These are phyloP conservation scores for Epichloe sibirici DNA, from an alignment of 2,329 filamentous ascomycete species.

Conservation along the genomic window DNA sequence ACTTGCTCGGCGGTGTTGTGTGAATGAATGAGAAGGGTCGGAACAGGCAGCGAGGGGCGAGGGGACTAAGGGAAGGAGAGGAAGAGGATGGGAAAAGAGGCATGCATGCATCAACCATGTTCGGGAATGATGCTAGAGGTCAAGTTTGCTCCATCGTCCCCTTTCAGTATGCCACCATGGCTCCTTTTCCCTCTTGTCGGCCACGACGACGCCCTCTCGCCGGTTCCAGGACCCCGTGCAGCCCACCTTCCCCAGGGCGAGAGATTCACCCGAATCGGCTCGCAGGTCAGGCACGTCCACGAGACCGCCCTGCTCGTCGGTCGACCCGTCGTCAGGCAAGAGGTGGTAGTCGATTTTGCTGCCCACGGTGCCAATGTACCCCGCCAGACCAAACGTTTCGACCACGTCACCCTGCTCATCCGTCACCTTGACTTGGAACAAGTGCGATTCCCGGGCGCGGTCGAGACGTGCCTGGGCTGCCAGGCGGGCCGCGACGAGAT, in stretches of 20 bases:
- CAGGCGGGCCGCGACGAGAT: conserved; percentile 41
- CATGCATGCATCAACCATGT: too few species aligned
- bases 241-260: conserved; percentile 23
- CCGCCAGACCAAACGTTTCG: conserved; percentile 43
- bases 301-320: conserved; percentile 44
- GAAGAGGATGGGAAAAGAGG: neutral
- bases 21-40: too few species aligned
- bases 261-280: conserved; percentile 33
- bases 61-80: too few species aligned
- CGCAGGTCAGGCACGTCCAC: conserved; percentile 40
- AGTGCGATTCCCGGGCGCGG: conserved; percentile 38
- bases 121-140: conserved; percentile 7
- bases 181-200: conserved; percentile 36
- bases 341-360: conserved; percentile 51
- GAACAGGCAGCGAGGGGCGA: too few species aligned
- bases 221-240: conserved; percentile 37
- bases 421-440: conserved; percentile 46
- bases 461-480: conserved; percentile 56
- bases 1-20: too few species aligned
- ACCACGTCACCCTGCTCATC: conserved; percentile 38
- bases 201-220: conserved; percentile 20
- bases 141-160: conserved; percentile 27
- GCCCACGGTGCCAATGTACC: conserved; percentile 47
- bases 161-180: conserved; percentile 39
- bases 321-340: conserved; percentile 41